phyloP scores from a whole-genome alignment of 2,329 filamentous ascomycete genomes.

The Podosphaera fusca region DNA sequence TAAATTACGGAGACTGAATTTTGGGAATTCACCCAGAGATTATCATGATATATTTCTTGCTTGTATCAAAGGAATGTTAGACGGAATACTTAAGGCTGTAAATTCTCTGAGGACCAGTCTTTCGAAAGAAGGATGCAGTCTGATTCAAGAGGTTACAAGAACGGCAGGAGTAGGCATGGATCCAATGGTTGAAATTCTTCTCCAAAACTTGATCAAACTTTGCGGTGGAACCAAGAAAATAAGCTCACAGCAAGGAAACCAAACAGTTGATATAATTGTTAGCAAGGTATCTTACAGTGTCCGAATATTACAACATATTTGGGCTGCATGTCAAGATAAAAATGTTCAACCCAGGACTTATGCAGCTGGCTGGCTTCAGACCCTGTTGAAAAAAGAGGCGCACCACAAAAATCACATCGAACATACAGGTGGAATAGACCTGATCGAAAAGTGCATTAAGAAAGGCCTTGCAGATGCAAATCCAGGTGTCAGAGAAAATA shows the following conservation, averaged over 20 bases:
- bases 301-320: constrained; percentile 69
- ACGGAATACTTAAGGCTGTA: constrained; percentile 70
- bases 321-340: constrained; percentile 68
- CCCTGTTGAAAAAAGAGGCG: constrained; percentile 52
- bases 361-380: constrained; percentile 64
- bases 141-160: constrained; percentile 66
- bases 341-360: constrained; percentile 71
- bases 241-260: constrained; percentile 59
- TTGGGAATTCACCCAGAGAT: constrained; percentile 62
- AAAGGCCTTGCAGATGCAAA: constrained; percentile 80
- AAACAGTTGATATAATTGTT: constrained; percentile 60
- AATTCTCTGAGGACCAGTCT: constrained; percentile 74
- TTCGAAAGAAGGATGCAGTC: constrained; percentile 61
- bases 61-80: constrained; percentile 50
- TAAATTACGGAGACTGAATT: constrained; percentile 54
- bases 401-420: constrained; percentile 66
- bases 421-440: constrained; percentile 58
- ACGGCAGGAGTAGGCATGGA: constrained; percentile 60
- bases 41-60: constrained; percentile 48
- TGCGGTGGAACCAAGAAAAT: constrained; percentile 86
- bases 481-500: constrained; percentile 68
- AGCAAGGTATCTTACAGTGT: constrained; percentile 56
- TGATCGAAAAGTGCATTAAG: constrained; percentile 71
- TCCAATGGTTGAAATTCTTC: constrained; percentile 67
- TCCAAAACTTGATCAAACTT: constrained; percentile 77